Evolutionary conservation across 495 filamentous ascomycete genomes (phyloP).

Genomic region (Neurospora sp.): DNA sequence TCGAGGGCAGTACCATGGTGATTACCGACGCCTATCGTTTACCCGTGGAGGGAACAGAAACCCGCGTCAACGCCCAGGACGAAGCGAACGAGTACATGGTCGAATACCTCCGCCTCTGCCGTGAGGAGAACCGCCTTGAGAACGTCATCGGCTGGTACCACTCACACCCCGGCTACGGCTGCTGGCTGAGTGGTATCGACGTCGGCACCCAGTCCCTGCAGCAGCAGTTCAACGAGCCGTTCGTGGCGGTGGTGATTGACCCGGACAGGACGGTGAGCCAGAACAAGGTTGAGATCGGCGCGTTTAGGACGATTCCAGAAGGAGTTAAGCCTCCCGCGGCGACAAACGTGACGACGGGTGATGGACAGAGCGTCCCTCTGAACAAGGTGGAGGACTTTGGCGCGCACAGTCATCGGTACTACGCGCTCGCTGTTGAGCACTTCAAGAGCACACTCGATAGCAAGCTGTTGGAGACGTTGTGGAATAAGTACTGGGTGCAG

Average conservation of each 20-base stretch:
- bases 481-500: slow-evolving; percentile 99
- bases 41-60: slow-evolving; percentile 96
- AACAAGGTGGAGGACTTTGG: slow-evolving; percentile 94
- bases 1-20: slow-evolving; percentile 72
- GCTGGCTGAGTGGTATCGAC: slow-evolving; percentile 96
- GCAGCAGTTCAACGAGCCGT: slow-evolving; percentile 77
- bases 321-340: slow-evolving; percentile 47
- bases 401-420: slow-evolving; percentile 82
- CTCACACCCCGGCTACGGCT: slow-evolving; percentile 94
- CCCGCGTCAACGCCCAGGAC: slow-evolving; percentile 87
- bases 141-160: slow-evolving; percentile 99
- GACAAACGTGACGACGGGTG: slow-evolving; percentile 24
- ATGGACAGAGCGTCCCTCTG: slow-evolving; percentile 68
- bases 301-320: slow-evolving; percentile 84
- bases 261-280: slow-evolving; percentile 92
- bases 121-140: slow-evolving; percentile 69
- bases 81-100: slow-evolving; percentile 98
- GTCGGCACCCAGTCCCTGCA: slow-evolving; percentile 78
- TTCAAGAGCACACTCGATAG: slow-evolving; percentile 88
- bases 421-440: slow-evolving; percentile 79
- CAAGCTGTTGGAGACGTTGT: slow-evolving; percentile 74
- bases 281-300: slow-evolving; percentile 94
- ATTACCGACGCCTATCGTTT: slow-evolving; percentile 91
- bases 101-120: slow-evolving; percentile 62
- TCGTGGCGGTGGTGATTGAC: slow-evolving; percentile 93